Percentiles rank a stretch among this genome's conserved stretches.
phyloP scores from a whole-genome alignment of 345 rosid genomes.

The Psidium friedrichsthalianum region DNA sequence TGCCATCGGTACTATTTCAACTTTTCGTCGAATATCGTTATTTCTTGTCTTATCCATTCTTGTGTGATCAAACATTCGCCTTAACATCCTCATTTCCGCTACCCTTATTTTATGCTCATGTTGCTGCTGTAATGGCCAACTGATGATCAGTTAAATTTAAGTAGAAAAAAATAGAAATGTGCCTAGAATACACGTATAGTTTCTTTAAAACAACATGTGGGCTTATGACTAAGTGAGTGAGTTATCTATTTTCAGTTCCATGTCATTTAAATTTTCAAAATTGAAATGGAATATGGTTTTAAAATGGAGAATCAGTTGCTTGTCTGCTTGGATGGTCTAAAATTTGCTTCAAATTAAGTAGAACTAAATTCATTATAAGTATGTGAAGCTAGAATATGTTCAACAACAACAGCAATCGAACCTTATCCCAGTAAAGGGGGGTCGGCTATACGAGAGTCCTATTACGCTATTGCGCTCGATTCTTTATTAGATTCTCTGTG shows the following conservation, averaged over 20 bases:
- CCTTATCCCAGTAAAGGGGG: not conserved
- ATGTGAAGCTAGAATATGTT: not conserved
- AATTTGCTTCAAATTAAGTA: not conserved
- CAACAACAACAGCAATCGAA: not conserved
- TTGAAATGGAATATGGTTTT: not conserved
- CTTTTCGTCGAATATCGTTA: too few species aligned
- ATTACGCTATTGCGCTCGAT: not conserved
- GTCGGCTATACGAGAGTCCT: not conserved
- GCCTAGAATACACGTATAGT: not conserved
- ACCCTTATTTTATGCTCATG: too few species aligned
- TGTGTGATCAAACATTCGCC: too few species aligned
- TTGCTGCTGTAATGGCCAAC: too few species aligned
- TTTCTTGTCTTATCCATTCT: too few species aligned
- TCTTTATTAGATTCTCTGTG: not conserved
- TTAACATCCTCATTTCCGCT: too few species aligned
- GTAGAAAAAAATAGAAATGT: not conserved
- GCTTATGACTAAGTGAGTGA: not conserved
- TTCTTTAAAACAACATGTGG: not conserved
- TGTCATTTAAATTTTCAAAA: not conserved
- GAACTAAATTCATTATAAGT: not conserved
- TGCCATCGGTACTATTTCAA: too few species aligned
- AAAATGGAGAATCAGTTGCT: not conserved
- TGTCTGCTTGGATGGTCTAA: not conserved
- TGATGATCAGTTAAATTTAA: not conserved
- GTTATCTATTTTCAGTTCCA: not conserved